A percentile compares a stretch with the other conserved stretches of the same genome.
Evolutionary conservation across 495 filamentous ascomycete genomes (phyloP).

Genomic region (Podospora bellae-mahoneyi): DNA sequence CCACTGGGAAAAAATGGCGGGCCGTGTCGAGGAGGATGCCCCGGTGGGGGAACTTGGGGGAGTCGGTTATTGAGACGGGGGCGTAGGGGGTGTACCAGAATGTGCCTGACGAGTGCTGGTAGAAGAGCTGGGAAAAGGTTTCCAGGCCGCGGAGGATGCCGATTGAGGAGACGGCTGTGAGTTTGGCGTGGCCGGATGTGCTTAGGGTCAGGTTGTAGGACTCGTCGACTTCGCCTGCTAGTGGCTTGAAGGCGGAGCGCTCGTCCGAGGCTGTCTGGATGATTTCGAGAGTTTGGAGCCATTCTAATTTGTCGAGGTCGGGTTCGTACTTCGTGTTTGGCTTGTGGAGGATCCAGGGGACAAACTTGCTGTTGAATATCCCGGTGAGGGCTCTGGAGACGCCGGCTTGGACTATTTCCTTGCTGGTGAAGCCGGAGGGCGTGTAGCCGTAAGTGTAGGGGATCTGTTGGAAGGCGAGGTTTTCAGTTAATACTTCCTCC

Average conservation of each 20-base stretch:
- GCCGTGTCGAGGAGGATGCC: constrained; percentile 72
- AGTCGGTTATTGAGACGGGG: constrained; percentile 63
- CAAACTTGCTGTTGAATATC: constrained; percentile 60
- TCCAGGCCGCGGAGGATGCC: constrained; percentile 66
- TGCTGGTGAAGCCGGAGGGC: constrained; percentile 39
- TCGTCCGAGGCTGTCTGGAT: constrained; percentile 55
- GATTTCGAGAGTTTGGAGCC: constrained; percentile 55
- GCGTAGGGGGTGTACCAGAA: constrained; percentile 62
- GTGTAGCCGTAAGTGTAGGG: constrained; percentile 42
- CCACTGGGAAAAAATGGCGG: constrained; percentile 60
- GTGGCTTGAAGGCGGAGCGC: constrained; percentile 52
- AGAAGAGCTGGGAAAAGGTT: constrained; percentile 75
- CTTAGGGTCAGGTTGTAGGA: constrained; percentile 63
- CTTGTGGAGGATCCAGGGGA: constrained; percentile 73
- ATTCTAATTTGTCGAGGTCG: constrained; percentile 38
- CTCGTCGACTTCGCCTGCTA: constrained; percentile 64
- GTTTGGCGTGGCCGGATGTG: constrained; percentile 50
- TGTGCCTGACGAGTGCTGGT: constrained; percentile 52
- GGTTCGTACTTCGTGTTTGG: constrained; percentile 62
- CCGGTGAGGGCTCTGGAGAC: constrained; percentile 44
- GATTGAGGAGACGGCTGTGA: constrained; percentile 59
- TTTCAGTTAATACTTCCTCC: constrained; percentile 26
- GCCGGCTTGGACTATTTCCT: constrained; percentile 49
- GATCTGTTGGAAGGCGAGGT: constrained; percentile 37
- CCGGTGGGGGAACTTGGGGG: constrained; percentile 65